Percentiles rank a stretch among this genome's conserved stretches.
phyloP scores from a whole-genome alignment of 495 filamentous ascomycete genomes.

The Collariella sp. region DNA sequence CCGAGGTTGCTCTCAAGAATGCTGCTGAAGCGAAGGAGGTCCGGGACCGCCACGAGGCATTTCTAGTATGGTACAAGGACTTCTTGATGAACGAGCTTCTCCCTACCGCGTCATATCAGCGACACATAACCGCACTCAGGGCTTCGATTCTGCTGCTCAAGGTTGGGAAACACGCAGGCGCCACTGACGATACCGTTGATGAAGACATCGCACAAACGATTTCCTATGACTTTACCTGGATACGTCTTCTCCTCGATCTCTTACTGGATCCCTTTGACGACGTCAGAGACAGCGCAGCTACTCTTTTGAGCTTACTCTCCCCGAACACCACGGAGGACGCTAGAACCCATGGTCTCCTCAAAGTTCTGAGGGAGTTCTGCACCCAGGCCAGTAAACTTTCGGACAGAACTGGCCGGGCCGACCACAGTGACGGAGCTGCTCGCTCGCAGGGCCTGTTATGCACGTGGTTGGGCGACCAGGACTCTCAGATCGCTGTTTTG shows the following conservation, averaged over 20 bases:
- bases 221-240: slow-evolving; percentile 36
- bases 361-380: slow-evolving; percentile 30
- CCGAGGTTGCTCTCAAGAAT: slow-evolving; percentile 18
- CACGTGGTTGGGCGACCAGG: slow-evolving; percentile 33
- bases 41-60: slow-evolving; percentile 43
- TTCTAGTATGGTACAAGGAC: slow-evolving; percentile 57
- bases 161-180: slow-evolving; percentile 34
- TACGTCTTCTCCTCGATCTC: slow-evolving; percentile 64
- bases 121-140: slow-evolving; percentile 72
- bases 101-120: slow-evolving; percentile 73
- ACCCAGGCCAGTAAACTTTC: slow-evolving; percentile 50
- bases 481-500: slow-evolving; percentile 35
- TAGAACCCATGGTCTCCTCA: slow-evolving; percentile 11
- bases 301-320: slow-evolving; percentile 43
- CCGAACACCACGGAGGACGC: slow-evolving; percentile 18
- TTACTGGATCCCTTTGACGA: slow-evolving; percentile 88
- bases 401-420: slow-evolving; percentile 61
- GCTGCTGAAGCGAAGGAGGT: slow-evolving; percentile 18
- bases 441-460: slow-evolving; percentile 48
- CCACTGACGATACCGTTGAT: slow-evolving; percentile 22
- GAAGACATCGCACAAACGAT: slow-evolving; percentile 16
- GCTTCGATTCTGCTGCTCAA: slow-evolving; percentile 52
- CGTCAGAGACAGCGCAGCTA: slow-evolving; percentile 58
- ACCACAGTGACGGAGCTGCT: slow-evolving; percentile 79
- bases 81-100: slow-evolving; percentile 66